Percentiles rank a stretch among this genome's conserved stretches.
These are phyloP conservation scores for Sicyos edulis DNA, from an alignment of 306 rosid species.

Conservation along the genomic window DNA sequence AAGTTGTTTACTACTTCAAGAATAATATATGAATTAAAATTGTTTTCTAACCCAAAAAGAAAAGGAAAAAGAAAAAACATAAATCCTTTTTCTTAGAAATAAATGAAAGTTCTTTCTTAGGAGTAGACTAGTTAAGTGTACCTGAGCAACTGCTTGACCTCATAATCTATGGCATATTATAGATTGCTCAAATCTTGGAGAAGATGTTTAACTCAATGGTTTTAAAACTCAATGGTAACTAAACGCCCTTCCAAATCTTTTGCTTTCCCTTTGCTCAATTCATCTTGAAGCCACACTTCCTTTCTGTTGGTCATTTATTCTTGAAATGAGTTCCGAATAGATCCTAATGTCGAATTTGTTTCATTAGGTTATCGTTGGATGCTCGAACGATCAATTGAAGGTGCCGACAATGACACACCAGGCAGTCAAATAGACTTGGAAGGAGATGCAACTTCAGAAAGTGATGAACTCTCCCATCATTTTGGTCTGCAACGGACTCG, in stretches of 20 bases:
- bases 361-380: slow-evolving; percentile 41
- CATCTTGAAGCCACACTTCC: neutral
- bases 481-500: too few relatives aligned
- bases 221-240: neutral
- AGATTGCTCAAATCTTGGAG: too few relatives aligned
- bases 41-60: too few relatives aligned
- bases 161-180: too few relatives aligned
- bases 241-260: neutral
- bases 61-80: too few relatives aligned
- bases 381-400: slow-evolving; percentile 23
- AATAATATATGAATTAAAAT: neutral
- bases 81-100: too few relatives aligned
- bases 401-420: slow-evolving; percentile 18
- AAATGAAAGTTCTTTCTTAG: too few relatives aligned
- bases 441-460: too few relatives aligned
- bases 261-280: neutral
- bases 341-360: neutral
- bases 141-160: too few relatives aligned
- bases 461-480: too few relatives aligned
- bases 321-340: neutral
- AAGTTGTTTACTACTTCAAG: neutral
- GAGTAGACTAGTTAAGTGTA: too few relatives aligned
- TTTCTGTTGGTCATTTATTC: too few relatives aligned
- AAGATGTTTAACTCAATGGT: neutral
- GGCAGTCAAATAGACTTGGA: slow-evolving; percentile 1